Base-by-base conservation (phyloP, 139 green algal species). In the Yamagishiella unicocca region DNA sequence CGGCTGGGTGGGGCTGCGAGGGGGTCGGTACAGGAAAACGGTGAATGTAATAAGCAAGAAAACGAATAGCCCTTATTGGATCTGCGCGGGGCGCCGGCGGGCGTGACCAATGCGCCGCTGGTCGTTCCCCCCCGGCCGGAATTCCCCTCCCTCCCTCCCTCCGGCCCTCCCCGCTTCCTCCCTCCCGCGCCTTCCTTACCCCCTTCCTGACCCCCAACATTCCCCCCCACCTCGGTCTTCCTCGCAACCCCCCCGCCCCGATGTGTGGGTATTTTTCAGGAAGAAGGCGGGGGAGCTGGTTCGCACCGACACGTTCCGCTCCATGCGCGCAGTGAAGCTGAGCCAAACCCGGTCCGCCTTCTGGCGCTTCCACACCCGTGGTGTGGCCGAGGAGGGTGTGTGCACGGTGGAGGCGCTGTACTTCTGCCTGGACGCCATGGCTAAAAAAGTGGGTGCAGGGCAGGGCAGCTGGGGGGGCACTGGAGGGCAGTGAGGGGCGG, bases 331-430 rank as follows among this genome's bases (percentile, higher is more conserved):
- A 12, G 89, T 95, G 29, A 83, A 82, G 72, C 87, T 95, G 22
- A 76, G 81, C 4, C 38, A 77, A 7, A 83, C 45, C 3, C 68
- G 64, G 10, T 89, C 81, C n/a, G 82, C 89, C n/a, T 95, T 95
- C 72, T 95, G 92, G 92, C 87, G 92, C 66, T 93, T 90, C 82
- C 90, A 95, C 84, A 95, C 92, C 21, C 83, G 75, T 17, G 79
- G 84, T 4, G 61, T 89, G 62, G 82, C 79, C 40, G 79, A 83
- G 31, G 90, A 90, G 68, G 90, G 90, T n/a, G 90, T 95, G 75
- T 94, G 92, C 90, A 95, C 90, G 45, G 66, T 95, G 21, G 92
- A 95, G 89, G 87, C 85, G 17, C 82, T 95, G 33, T 90, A 87
- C 73, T 86, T 89, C 71, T 89, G 93, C 68, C 73, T 95, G 7